Base-by-base conservation (phyloP, 2,329 filamentous ascomycete genomes). In the Periglandula ipomoeae region DNA sequence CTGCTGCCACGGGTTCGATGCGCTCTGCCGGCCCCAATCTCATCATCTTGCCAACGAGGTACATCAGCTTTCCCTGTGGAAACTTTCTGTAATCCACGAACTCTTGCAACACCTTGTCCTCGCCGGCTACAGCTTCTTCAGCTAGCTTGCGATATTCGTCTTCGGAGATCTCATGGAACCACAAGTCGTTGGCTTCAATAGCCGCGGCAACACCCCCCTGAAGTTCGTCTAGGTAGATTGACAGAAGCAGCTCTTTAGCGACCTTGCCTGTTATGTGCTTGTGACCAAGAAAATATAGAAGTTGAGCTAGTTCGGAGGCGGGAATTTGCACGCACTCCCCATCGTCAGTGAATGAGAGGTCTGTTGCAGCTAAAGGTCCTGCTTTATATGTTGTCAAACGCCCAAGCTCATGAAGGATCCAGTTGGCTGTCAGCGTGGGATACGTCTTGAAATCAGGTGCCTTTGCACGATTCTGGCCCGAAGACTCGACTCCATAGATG, bases 331-430 rank as follows among this genome's bases (percentile, higher is more conserved):
- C 50, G 52, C 73, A 77, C 22, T 73, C 65, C 4, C 76, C 76
- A 2, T 73, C 67, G 2, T 68, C 56, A 0, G 71, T 71, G 51
- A 76, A 69, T 5, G 50, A 53, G 9, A 55, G 52, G 27, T 68
- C 64, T 10, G 60, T 56, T 5, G 57, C 54, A 15, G 62, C 62
- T 15, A 65, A 53, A 2, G 64, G 53, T 30, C 64, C 56, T 38
- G 65, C 59, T 55, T 70, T 66, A 52, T 79, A 76, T 1, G 78
- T 73, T 11, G 78, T 81, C 10, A 89, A 66, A 2, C 83, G 82
- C 7, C 85, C 86, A 3, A 89, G 73, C 58, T 89, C 85, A 58
- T 90, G 85, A 26, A 89, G 72, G 41, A 87, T 82, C 85, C 80
- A 84, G 58, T 84, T 84, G 3, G 73, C 73, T 4, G 72, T 73